A percentile compares a stretch with the other conserved stretches of the same genome.
Conservation (phyloP, 176 grass and related monocot species). For the Zoysia pacifica region DNA sequence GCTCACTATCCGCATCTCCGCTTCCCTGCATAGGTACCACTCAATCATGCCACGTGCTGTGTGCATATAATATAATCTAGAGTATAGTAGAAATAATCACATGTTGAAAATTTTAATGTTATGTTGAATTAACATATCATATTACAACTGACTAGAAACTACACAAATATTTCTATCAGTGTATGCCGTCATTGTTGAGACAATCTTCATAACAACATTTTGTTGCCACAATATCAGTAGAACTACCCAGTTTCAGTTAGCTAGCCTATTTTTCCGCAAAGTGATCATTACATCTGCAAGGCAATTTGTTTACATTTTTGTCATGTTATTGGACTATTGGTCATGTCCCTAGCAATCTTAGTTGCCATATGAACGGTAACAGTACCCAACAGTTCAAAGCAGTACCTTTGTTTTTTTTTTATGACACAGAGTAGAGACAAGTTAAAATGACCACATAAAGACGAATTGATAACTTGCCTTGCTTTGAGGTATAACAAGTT, state of each 20-base stretch:
- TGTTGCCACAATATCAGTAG: not conserved
- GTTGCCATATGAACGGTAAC: not conserved
- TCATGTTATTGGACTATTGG: not conserved
- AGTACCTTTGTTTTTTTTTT: not conserved
- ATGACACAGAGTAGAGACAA: not conserved
- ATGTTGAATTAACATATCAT: not conserved
- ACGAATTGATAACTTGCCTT: conserved; percentile 46
- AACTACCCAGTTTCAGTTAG: no score
- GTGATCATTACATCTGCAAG: not conserved
- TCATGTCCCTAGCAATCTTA: not conserved
- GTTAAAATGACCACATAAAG: not conserved
- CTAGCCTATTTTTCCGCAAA: not conserved
- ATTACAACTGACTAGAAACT: not conserved
- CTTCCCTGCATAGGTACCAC: conserved; percentile 64
- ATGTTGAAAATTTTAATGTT: not conserved
- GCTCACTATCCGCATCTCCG: conserved; percentile 82
- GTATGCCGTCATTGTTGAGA: not conserved
- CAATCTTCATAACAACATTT: not conserved
- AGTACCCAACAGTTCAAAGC: not conserved
- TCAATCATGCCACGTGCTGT: conserved; percentile 14
- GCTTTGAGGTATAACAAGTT: conserved; percentile 83
- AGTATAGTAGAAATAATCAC: not conserved
- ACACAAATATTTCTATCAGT: not conserved
- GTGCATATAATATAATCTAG: not conserved
- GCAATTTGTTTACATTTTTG: not conserved